Percentiles rank a stretch among this genome's conserved stretches.
Conservation (phyloP, 2,329 filamentous ascomycete species). For the Knufia petricola region DNA sequence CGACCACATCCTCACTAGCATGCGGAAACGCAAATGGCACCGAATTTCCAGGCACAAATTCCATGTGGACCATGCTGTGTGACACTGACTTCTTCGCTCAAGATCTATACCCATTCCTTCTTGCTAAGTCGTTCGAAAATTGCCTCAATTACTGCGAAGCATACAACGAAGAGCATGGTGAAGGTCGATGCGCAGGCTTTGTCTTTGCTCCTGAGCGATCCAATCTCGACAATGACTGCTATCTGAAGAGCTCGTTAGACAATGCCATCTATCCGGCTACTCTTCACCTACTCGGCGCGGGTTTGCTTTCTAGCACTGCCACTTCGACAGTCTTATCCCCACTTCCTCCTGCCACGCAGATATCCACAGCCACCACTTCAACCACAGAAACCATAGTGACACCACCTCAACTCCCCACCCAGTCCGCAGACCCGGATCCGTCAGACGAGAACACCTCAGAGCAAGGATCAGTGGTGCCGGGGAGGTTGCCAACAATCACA, state of each 20-base stretch:
- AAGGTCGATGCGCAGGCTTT: slow-evolving; percentile 19
- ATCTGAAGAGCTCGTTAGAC: slow-evolving; percentile 24
- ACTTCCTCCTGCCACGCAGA: neutral
- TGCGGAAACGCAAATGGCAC: slow-evolving; percentile 23
- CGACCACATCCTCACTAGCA: slow-evolving; percentile 6
- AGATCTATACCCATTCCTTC: slow-evolving; percentile 23
- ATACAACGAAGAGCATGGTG: slow-evolving; percentile 18
- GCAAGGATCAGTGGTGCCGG: neutral
- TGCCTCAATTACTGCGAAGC: slow-evolving; percentile 24
- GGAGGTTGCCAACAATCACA: slow-evolving; percentile 15
- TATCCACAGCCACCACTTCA: neutral
- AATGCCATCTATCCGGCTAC: slow-evolving; percentile 17
- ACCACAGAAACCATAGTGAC: neutral
- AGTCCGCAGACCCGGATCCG: neutral
- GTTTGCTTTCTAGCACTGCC: neutral
- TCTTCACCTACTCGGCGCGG: slow-evolving; percentile 22
- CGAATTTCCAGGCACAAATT: slow-evolving; percentile 9
- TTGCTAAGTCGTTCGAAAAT: slow-evolving; percentile 21
- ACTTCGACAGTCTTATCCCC: neutral
- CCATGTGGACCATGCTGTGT: slow-evolving; percentile 23
- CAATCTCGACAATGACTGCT: slow-evolving; percentile 24
- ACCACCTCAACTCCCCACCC: neutral
- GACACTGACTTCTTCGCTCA: slow-evolving; percentile 23
- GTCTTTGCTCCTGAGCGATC: slow-evolving; percentile 23
- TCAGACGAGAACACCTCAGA: neutral